These are phyloP conservation scores for Acer saccharum DNA, from an alignment of 345 rosid genomes.

Conservation along the genomic window DNA sequence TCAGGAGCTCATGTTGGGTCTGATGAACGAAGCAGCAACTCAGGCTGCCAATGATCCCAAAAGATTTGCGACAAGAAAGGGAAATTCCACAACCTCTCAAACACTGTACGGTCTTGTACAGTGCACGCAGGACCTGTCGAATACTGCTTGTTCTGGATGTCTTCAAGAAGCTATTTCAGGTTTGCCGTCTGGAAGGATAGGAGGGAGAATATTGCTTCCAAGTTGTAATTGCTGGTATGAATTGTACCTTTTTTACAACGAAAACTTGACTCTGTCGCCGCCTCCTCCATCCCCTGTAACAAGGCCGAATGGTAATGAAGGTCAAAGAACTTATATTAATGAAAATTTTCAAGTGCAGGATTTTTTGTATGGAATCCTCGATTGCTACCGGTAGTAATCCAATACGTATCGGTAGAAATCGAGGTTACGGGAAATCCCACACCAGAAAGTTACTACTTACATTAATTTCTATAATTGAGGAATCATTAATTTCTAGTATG, in stretches of 20 bases:
- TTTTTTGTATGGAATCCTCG: no score
- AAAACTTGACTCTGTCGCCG: neutral
- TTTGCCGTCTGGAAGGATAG: neutral
- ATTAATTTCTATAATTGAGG: no score
- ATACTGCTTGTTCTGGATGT: conserved; percentile 19
- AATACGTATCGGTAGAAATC: no score
- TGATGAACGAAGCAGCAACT: neutral
- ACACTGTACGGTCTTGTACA: conserved; percentile 24
- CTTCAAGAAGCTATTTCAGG: neutral
- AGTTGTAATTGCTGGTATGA: conserved; percentile 32
- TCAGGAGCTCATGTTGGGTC: neutral
- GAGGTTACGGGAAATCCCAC: no score
- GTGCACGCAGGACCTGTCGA: conserved; percentile 39
- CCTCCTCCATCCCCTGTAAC: neutral
- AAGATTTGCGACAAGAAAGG: conserved; percentile 17
- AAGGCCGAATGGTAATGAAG: no score
- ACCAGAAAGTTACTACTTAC: no score
- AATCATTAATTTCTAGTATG: no score
- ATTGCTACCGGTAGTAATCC: no score
- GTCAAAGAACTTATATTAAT: no score
- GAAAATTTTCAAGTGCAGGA: no score
- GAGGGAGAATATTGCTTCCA: conserved; percentile 22
- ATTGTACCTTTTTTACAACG: conserved; percentile 18
- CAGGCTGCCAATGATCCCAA: neutral
- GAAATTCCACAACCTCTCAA: neutral